Evolutionary conservation across 192 early-diverging fungal species (phyloP), one percentile per base, ranked within the genome.

Genomic region (Entophlyctis luteolus): DNA sequence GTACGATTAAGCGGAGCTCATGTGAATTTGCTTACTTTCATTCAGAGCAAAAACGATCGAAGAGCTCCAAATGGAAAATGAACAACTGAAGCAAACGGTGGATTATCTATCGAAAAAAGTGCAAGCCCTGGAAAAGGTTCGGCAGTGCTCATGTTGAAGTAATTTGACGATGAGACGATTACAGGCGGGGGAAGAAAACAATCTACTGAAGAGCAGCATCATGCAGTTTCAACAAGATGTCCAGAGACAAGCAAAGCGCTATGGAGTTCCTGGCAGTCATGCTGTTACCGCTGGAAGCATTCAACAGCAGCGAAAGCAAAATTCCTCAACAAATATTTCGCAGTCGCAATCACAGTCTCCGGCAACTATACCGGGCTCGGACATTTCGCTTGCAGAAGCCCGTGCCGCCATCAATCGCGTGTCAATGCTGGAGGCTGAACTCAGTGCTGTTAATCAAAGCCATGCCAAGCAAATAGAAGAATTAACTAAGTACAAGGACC

Each of bases 181-280:
- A 16, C 67, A 87, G 82, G 79, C 86, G 8, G 72, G 77, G 0
- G 75, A 83, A 49, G 86, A 90, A 56, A 85, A 81, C 67, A 82
- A 75, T 20, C 71, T 88, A 70, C 71, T 88, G 33, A 77, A 77
- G 57, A 81, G 76, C 55, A 84, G 79, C 34, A 87, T 90, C 59
- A 62, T 87, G 25, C 88, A 90, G 67, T 87, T 90, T 52, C 76
- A 79, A 49, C 84, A 88, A 45, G 84, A 88, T 77, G 68, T 85
- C 0, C 81, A 85, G 53, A 73, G 65, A 34, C 72, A 72, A 38
- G 65, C 68, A 22, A 59, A 65, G 46, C 59, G 59, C 4, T 71
- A 39, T 34, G 52, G 36, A 32, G 58, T 42, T 10, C 18, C 22
- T 45, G 47, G 8, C 47, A 22, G 18, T n/a, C n/a, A n/a, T n/a